Evolutionary conservation across 345 rosid genomes (phyloP).

Genomic region (Euphorbia pulcherrima): DNA sequence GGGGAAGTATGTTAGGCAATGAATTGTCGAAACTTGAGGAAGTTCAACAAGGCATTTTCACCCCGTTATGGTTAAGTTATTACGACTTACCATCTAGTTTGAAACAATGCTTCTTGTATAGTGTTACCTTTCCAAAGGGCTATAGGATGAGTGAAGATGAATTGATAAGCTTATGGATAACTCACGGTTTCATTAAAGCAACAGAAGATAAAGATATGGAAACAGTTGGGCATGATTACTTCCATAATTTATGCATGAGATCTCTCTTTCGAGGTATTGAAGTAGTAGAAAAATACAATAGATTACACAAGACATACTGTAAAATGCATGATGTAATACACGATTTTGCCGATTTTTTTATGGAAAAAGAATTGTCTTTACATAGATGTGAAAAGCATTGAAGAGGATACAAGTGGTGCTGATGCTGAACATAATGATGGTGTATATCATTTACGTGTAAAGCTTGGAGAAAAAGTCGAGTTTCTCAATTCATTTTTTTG

Average conservation of each 20-base stretch:
- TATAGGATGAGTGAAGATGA: not conserved
- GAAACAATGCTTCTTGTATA: not conserved
- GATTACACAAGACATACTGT: too few relatives aligned
- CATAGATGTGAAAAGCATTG: not conserved
- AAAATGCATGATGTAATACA: not conserved
- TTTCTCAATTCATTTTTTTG: not conserved
- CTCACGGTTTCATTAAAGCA: not conserved
- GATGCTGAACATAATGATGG: too few relatives aligned
- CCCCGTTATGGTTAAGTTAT: slow-evolving; percentile 12
- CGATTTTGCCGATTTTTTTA: not conserved
- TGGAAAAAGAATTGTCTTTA: not conserved
- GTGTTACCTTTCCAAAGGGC: not conserved
- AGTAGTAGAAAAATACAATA: not conserved
- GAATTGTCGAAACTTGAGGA: slow-evolving; percentile 12
- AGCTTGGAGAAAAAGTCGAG: not conserved
- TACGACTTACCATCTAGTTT: not conserved
- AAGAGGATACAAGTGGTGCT: too few relatives aligned
- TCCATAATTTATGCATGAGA: not conserved
- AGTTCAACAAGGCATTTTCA: slow-evolving; percentile 6
- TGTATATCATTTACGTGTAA: not conserved
- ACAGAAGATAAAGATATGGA: not conserved
- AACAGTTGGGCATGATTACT: not conserved
- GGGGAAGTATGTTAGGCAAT: slow-evolving; percentile 18
- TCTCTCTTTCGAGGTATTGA: not conserved
- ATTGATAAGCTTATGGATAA: not conserved